phyloP scores from a whole-genome alignment of 169 alveolate species.

The Toxoplasma gondii region DNA sequence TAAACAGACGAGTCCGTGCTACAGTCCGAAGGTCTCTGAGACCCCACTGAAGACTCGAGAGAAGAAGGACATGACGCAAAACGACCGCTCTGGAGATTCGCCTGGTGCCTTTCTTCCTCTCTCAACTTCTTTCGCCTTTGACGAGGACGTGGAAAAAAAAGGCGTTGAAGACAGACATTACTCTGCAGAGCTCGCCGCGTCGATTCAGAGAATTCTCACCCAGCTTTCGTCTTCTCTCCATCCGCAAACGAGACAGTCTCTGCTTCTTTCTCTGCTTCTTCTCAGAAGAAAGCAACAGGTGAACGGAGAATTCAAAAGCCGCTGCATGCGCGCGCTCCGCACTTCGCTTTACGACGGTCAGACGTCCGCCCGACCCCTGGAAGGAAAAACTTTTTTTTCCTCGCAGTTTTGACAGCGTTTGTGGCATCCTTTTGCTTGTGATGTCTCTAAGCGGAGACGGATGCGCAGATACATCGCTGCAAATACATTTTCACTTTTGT shows the following conservation, averaged over 20 bases:
- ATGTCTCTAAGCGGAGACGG: no score
- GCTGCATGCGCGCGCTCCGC: no score
- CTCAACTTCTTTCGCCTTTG: not conserved
- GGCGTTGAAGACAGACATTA: not conserved
- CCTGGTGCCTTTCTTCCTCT: slow-evolving; percentile 10
- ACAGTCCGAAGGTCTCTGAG: slow-evolving; percentile 14
- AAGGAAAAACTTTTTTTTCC: not conserved
- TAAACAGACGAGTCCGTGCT: slow-evolving; percentile 45
- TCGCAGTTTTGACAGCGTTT: not conserved
- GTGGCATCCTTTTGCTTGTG: no score
- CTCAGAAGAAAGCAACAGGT: slow-evolving; percentile 54
- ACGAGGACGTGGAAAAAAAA: slow-evolving; percentile 24
- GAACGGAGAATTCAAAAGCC: no score
- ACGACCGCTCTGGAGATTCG: not conserved
- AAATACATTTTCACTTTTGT: no score
- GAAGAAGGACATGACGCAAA: not conserved
- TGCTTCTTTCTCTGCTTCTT: slow-evolving; percentile 37
- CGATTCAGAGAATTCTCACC: slow-evolving; percentile 4
- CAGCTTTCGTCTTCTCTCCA: slow-evolving; percentile 17
- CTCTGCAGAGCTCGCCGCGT: not conserved
- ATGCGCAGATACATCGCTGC: no score
- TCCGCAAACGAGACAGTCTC: slow-evolving; percentile 50
- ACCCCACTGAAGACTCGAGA: not conserved
- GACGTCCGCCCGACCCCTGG: no score
- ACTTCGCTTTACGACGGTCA: no score